phyloP scores from a whole-genome alignment of 2,329 filamentous ascomycete genomes.

The Beauveria rudraprayagi region DNA sequence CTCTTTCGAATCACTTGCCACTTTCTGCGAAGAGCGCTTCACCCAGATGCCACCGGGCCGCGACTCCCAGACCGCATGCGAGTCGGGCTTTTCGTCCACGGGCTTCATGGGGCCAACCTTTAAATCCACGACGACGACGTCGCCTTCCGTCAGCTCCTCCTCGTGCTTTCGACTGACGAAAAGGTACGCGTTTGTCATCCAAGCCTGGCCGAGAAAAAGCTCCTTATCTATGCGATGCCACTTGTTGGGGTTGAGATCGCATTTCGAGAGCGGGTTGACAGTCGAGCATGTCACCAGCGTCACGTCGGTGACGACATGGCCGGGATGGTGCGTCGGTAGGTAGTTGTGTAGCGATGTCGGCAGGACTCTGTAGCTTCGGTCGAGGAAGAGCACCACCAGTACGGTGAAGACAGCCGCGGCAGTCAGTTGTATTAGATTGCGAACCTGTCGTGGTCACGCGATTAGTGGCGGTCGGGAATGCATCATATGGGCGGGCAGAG shows the following conservation, averaged over 20 bases:
- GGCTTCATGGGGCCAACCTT: slow-evolving; percentile 68
- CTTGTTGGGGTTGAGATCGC: slow-evolving; percentile 58
- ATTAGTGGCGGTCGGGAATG: slow-evolving; percentile 9
- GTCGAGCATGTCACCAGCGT: slow-evolving; percentile 68
- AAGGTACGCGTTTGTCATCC: slow-evolving; percentile 70
- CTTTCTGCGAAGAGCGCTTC: slow-evolving; percentile 61
- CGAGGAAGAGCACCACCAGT: slow-evolving; percentile 70
- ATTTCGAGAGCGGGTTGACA: slow-evolving; percentile 66
- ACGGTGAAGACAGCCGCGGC: slow-evolving; percentile 58
- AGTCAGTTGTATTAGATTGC: slow-evolving; percentile 68
- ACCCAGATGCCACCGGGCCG: slow-evolving; percentile 75
- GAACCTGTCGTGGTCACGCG: slow-evolving; percentile 34
- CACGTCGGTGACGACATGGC: slow-evolving; percentile 78
- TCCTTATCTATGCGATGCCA: slow-evolving; percentile 91
- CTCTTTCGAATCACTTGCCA: slow-evolving; percentile 65
- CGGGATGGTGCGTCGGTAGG: slow-evolving; percentile 76
- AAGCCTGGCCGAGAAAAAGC: slow-evolving; percentile 67
- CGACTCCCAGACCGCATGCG: slow-evolving; percentile 66
- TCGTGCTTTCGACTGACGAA: slow-evolving; percentile 79
- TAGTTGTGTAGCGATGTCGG: slow-evolving; percentile 80
- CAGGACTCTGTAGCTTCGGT: slow-evolving; percentile 80
- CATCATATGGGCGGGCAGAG: neutral
- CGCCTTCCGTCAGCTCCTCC: slow-evolving; percentile 65
- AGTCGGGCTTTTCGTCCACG: slow-evolving; percentile 29
- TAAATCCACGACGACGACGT: slow-evolving; percentile 74